Evolutionary conservation across 768 basidiomycete species (phyloP).

Genomic region (Strobilomyces echinocephalus): DNA sequence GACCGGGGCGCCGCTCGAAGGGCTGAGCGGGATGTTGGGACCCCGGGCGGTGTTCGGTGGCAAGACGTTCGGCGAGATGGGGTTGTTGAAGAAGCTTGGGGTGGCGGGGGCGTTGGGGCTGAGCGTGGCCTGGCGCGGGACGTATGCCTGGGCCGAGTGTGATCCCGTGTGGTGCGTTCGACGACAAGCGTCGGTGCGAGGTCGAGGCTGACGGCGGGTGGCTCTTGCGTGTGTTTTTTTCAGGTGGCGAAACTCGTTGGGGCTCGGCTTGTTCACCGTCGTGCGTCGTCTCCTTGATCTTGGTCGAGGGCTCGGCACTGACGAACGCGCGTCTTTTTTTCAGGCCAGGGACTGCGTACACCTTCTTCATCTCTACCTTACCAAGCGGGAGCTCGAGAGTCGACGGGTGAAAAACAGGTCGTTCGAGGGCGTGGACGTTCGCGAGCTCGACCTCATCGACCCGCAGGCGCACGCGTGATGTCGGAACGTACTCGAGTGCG

Average conservation of each 20-base stretch:
- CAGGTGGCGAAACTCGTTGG: slow-evolving; percentile 66
- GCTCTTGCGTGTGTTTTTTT: too few relatives aligned
- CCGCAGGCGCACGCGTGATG: slow-evolving; percentile 16
- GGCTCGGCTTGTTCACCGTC: slow-evolving; percentile 62
- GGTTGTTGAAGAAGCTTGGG: slow-evolving; percentile 22
- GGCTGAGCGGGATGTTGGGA: background rate
- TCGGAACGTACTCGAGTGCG: background rate
- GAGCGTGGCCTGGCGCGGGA: slow-evolving; percentile 50
- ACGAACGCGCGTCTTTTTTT: background rate
- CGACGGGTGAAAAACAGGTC: slow-evolving; percentile 64
- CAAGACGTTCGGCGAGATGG: slow-evolving; percentile 9
- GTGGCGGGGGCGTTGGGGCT: slow-evolving; percentile 35
- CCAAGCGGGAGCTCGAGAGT: slow-evolving; percentile 67
- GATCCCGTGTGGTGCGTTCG: slow-evolving; percentile 67
- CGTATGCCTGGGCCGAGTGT: slow-evolving; percentile 56
- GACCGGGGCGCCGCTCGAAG: slow-evolving; percentile 1
- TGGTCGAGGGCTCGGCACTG: background rate
- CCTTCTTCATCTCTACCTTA: slow-evolving; percentile 62
- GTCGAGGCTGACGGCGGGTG: too few relatives aligned
- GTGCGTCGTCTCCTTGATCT: slow-evolving; percentile 37
- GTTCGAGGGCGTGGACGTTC: slow-evolving; percentile 67
- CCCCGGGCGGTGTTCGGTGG: slow-evolving; percentile 19
- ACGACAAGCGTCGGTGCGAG: too few relatives aligned
- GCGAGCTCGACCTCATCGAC: slow-evolving; percentile 61
- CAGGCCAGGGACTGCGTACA: slow-evolving; percentile 67